Base-by-base conservation (phyloP, 139 green algal species). In the Mesotaenium endlicherianum region DNA sequence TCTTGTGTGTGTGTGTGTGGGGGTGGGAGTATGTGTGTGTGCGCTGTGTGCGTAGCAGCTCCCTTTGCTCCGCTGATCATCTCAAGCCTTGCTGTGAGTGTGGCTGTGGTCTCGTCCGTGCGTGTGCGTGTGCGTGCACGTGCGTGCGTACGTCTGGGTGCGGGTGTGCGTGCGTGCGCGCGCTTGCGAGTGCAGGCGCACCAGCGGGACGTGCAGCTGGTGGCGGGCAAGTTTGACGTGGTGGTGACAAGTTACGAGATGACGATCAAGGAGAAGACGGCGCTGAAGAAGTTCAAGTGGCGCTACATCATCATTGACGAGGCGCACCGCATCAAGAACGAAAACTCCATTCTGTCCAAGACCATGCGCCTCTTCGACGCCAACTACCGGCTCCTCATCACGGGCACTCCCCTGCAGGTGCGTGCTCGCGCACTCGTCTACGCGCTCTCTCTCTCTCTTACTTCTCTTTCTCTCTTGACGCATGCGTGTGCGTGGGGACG, bases 291-390 rank as follows among this genome's bases (percentile, higher is more conserved):
- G 72, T 97, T 97, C 90, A 92, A 96, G 91, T 99, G 94, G 95
- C 90, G 95, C 64, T 99, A 99, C 91, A 95, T 99, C 89, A 97
- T 99, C 92, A 98, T 99, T 70, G 96, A 99, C 81, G 97, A 99
- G 87, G 97, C 97, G 50, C 97, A 99, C 84, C 92, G 97, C 80
- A 98, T 99, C 90, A 99, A 99, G 91, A 99, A 99, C 86, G 95
- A 98, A 80, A 98, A 99, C 88, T 95, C 90, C 36, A 90, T 95
- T 8, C 92, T 99, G 1, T 95, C 91, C 41, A 91, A 89, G 90
- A 90, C 93, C 17, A 93, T 99, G 50, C 91, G 95, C 49, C 92
- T 93, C 83, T 90, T 98, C 57, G 83, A 86, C 71, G 96, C 94
- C 78, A 97, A 98, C 90, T 98, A 97, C 93, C 93, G 95, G 44